A percentile compares a stretch with the other conserved stretches of the same genome.
Evolutionary conservation across 257 asterid genomes (phyloP).

Genomic region (Rubia yunnanensis): DNA sequence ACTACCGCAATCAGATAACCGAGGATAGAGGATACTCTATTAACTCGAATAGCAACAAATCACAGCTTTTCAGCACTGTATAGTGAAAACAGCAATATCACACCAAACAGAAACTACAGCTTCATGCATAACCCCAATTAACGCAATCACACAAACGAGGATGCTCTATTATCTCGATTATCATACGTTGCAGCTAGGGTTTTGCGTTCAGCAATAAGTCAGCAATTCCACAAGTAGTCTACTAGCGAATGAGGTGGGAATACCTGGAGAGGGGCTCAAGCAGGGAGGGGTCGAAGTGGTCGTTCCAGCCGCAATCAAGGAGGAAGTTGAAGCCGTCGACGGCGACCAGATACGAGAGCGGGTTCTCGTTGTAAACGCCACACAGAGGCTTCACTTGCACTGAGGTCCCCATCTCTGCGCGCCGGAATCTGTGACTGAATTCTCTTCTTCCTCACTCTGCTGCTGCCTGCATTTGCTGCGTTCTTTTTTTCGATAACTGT

Average conservation of each 20-base stretch:
- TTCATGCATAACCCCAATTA: background rate
- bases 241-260: background rate
- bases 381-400: slow-evolving; percentile 94
- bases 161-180: background rate
- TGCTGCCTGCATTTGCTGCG: background rate
- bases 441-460: background rate
- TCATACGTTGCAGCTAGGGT: background rate
- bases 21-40: background rate
- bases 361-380: slow-evolving; percentile 90
- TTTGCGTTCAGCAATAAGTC: background rate
- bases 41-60: background rate
- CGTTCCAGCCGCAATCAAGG: slow-evolving; percentile 96
- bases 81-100: background rate
- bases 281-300: slow-evolving; percentile 85
- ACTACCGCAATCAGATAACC: background rate
- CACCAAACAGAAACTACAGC: background rate
- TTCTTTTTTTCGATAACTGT: background rate
- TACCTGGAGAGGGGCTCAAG: slow-evolving; percentile 93
- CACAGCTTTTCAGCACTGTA: too few species aligned
- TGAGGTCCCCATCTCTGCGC: slow-evolving; percentile 70
- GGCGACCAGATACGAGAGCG: slow-evolving; percentile 82
- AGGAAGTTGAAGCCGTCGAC: slow-evolving; percentile 87
- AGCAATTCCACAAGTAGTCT: background rate
- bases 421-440: background rate
- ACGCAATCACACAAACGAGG: background rate